These are phyloP conservation scores for Metschnikowia aberdeeniae DNA, from an alignment of 805 yeast species.

Conservation along the genomic window DNA sequence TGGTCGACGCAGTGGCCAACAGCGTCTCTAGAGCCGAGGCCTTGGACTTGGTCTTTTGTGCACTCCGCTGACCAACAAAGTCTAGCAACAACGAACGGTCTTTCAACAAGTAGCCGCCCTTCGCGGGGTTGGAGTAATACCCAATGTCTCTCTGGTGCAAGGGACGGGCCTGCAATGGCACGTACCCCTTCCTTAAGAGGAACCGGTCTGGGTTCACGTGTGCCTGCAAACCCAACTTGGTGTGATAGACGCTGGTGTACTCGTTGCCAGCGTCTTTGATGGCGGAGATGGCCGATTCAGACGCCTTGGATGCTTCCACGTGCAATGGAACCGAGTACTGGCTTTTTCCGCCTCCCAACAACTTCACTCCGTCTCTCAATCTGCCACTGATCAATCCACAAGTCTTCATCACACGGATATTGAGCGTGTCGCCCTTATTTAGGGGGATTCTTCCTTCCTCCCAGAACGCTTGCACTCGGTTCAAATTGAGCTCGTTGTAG, in stretches of 20 bases:
- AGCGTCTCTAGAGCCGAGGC: conserved; percentile 34
- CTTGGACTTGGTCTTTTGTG: conserved; percentile 19
- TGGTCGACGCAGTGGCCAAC: conserved; percentile 29
- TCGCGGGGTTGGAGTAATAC: conserved; percentile 65
- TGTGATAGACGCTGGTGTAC: conserved; percentile 68
- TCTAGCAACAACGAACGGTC: conserved; percentile 39
- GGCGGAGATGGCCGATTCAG: conserved; percentile 64
- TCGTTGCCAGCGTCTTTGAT: conserved; percentile 73
- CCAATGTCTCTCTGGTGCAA: conserved; percentile 74
- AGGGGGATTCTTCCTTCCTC: conserved; percentile 60
- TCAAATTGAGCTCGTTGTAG: conserved; percentile 59
- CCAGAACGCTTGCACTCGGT: conserved; percentile 66
- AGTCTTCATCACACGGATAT: conserved; percentile 73
- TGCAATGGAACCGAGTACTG: conserved; percentile 56
- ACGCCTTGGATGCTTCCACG: conserved; percentile 81
- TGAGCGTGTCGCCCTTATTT: conserved; percentile 57
- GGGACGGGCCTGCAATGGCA: conserved; percentile 86
- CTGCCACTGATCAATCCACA: conserved; percentile 70
- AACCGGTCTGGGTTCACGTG: conserved; percentile 74
- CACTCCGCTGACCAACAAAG: conserved; percentile 21
- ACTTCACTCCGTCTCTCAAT: conserved; percentile 73
- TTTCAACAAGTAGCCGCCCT: conserved; percentile 68
- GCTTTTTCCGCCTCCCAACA: conserved; percentile 61
- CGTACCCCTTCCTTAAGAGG: conserved; percentile 63
- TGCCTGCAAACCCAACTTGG: conserved; percentile 61